Evolutionary conservation across 345 rosid species (phyloP).

Genomic region (Fremontodendron californicum): DNA sequence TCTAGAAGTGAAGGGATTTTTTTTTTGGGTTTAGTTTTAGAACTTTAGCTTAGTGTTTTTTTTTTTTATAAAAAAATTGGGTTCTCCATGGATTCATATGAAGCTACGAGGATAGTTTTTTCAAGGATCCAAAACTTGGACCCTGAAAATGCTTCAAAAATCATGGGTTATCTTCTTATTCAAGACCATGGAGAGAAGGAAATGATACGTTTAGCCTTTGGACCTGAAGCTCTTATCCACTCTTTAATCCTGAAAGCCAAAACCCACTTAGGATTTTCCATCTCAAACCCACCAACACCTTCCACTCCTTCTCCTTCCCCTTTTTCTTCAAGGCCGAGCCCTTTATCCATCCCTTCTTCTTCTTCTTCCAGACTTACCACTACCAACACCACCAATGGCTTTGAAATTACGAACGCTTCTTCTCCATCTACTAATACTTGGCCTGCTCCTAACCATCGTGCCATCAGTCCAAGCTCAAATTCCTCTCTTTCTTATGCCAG

Average conservation of each 20-base stretch:
- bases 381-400: constrained; percentile 14
- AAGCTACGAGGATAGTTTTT: constrained; percentile 52
- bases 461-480: constrained; percentile 22
- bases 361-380: constrained; percentile 20
- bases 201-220: constrained; percentile 57
- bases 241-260: constrained; percentile 47
- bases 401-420: constrained; percentile 28
- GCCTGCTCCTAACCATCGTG: constrained; percentile 4
- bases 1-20: too few species aligned
- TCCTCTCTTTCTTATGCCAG: constrained; percentile 35
- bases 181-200: constrained; percentile 68
- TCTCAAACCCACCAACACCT: constrained; percentile 24
- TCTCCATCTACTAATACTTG: constrained; percentile 19
- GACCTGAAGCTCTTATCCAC: constrained; percentile 54
- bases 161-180: constrained; percentile 55
- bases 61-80: background rate
- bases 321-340: constrained; percentile 24
- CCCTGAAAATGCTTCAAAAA: constrained; percentile 60
- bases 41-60: background rate
- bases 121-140: constrained; percentile 54
- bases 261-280: constrained; percentile 33
- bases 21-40: background rate
- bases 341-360: constrained; percentile 30
- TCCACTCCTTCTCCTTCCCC: constrained; percentile 16
- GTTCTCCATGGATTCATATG: constrained; percentile 49